Base-by-base conservation (phyloP, 495 filamentous ascomycete genomes). In the Zalerion maritima region DNA sequence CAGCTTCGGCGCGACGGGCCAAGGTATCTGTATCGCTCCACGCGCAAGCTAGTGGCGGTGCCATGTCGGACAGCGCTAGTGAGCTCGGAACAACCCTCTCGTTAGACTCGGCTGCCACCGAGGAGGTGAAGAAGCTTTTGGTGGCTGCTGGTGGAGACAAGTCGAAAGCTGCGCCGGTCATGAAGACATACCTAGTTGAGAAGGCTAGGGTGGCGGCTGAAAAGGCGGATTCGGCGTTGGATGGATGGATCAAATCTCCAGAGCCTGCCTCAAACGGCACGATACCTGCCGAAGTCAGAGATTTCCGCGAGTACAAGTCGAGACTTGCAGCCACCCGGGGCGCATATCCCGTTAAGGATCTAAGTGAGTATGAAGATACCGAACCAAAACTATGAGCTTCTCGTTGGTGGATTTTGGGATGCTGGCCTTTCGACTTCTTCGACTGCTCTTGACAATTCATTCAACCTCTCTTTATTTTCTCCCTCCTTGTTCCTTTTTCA, bases 1-100 rank as follows among this genome's bases (percentile, higher is more conserved):
- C 89, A 1, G 52, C 53, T 1, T 93, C 87, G 8, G 54, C 70
- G 2, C 58, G 52, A 0, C 73, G 89, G 15, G 75, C 83, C 12
- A 94, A 94, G 52, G 51, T 85, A 5, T 70, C 81, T 2, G 66
- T 94, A 20, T 80, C 96, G 38, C 60, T 96, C 38, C 66, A 75
- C 21, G 91, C 89, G 0, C 78, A 84, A 43, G 57, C 64, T 22
- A 60, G 63, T 21, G 50, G 54, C 25, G 45, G 51, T 14, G 40
- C 61, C 12, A 51, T 49, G 6, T 62, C 76, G 28, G 62, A 75
- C 46, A 72, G 71, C n/a, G n/a, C n/a, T n/a, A n/a, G n/a, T n/a
- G n/a, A n/a, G n/a, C n/a, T n/a, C n/a, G n/a, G n/a, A n/a, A n/a
- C n/a, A n/a, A n/a, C n/a, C n/a, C n/a, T n/a, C n/a, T n/a, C n/a